Percentiles rank a stretch among this genome's conserved stretches.
These are phyloP conservation scores for Nothophoma quercina DNA, from an alignment of 2,329 filamentous ascomycete species.

Conservation along the genomic window DNA sequence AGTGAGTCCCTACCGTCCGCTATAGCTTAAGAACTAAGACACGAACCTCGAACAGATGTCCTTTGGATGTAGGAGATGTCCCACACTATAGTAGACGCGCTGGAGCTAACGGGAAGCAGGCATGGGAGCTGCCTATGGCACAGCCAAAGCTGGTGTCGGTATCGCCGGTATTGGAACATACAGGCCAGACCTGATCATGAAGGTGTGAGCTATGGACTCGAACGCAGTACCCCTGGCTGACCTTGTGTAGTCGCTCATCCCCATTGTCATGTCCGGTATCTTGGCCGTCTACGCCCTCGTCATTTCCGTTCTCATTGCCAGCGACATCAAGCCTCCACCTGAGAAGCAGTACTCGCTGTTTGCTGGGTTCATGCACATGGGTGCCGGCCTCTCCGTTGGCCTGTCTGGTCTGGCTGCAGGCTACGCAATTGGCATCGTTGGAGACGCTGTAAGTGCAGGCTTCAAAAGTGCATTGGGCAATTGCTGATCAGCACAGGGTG, in stretches of 20 bases:
- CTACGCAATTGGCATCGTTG: constrained; percentile 88
- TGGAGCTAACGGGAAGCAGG: constrained; percentile 53
- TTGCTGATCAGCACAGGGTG: constrained; percentile 62
- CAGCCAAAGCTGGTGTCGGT: constrained; percentile 86
- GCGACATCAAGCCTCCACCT: constrained; percentile 79
- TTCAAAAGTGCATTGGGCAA: background rate
- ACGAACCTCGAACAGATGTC: constrained; percentile 65
- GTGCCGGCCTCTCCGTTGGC: constrained; percentile 81
- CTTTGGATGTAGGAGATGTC: constrained; percentile 72
- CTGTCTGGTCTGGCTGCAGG: constrained; percentile 51
- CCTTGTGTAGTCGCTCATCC: constrained; percentile 73
- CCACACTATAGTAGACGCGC: background rate
- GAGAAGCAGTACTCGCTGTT: constrained; percentile 80
- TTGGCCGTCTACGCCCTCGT: constrained; percentile 98
- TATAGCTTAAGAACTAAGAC: constrained; percentile 26
- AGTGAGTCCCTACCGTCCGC: constrained; percentile 46
- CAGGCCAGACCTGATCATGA: constrained; percentile 88
- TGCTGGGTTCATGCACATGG: constrained; percentile 92
- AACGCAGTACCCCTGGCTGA: constrained; percentile 27
- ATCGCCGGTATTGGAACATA: constrained; percentile 87
- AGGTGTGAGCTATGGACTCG: constrained; percentile 62
- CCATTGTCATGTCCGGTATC: constrained; percentile 98
- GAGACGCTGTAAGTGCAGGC: constrained; percentile 73
- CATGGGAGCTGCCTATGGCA: constrained; percentile 82
- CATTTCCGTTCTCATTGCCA: constrained; percentile 93